A percentile compares a stretch with the other conserved stretches of the same genome.
These are phyloP conservation scores for Rhododendron simsii DNA, from an alignment of 148 eudicot species.

Conservation along the genomic window DNA sequence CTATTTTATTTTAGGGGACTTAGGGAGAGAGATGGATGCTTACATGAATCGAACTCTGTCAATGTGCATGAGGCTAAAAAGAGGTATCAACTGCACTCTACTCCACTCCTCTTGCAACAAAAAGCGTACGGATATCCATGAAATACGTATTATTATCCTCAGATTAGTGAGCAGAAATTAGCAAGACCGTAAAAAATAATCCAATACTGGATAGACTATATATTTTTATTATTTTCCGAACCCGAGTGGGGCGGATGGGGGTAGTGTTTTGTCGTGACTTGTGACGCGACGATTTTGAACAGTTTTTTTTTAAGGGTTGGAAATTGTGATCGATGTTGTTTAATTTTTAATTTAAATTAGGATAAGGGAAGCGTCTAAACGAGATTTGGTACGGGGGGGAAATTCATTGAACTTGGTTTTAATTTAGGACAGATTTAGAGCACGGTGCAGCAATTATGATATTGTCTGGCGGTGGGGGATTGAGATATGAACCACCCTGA, in stretches of 20 bases:
- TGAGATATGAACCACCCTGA: neutral
- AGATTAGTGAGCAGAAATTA: too few species aligned
- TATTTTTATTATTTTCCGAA: neutral
- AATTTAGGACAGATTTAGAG: neutral
- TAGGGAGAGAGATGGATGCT: too few species aligned
- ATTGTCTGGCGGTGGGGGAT: slow-evolving; percentile 13
- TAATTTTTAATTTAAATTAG: neutral
- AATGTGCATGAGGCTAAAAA: too few species aligned
- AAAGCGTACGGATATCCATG: too few species aligned
- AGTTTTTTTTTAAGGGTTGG: neutral
- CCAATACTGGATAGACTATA: too few species aligned
- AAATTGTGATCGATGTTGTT: neutral
- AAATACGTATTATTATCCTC: too few species aligned
- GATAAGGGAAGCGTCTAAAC: slow-evolving; percentile 1
- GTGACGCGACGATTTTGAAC: slow-evolving; percentile 2
- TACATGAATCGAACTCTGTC: rapidly evolving
- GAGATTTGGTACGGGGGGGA: neutral
- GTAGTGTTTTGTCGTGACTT: slow-evolving; percentile 8
- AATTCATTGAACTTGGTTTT: slow-evolving; percentile 7
- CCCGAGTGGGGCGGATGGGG: slow-evolving; percentile 14
- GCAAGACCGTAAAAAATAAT: too few species aligned
- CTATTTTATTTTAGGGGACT: too few species aligned
- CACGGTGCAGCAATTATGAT: neutral
- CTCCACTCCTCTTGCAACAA: too few species aligned
- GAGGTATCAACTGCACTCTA: too few species aligned